Base-by-base conservation (phyloP, 1,139 yeast species). In the Yamadazyma oceani region DNA sequence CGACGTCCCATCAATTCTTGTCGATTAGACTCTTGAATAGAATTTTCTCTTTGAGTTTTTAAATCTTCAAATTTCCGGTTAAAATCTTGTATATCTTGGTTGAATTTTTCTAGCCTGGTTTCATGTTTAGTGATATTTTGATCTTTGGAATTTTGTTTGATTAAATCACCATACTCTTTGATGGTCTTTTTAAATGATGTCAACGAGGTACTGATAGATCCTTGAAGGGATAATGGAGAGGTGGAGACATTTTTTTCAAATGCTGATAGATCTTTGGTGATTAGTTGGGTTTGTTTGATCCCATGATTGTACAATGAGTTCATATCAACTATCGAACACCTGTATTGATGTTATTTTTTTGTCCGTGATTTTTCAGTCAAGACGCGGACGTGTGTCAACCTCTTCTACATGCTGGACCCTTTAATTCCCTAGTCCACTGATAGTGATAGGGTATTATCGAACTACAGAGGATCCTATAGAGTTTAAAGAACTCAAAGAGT, bases 281-380 rank as follows among this genome's bases (percentile, higher is more conserved):
- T 64, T 28, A 82, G 72, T 52, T 80, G 87, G 28, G 89, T 79
- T 62, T 89, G 96, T 59, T 87, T 88, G 43, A 85, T 73, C 8
- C 96, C 96, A 60, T 87, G 95, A 62, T 87, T 90, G 62, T 85
- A 88, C 37, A 89, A 68, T 21, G 95, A 81, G 62, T 88, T 88
- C 96, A 63, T 63, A 30, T 25, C 26, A n/a, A n/a, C n/a, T n/a
- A n/a, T n/a, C n/a, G n/a, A n/a, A n/a, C n/a, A n/a, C n/a, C n/a
- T n/a, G n/a, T n/a, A 22, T 22, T 14, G 13, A 26, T 27, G 25
- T 26, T n/a, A 17, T 26, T 27, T 21, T 17, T 13, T 12, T 26
- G 16, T 13, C 7, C 17, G n/a, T n/a, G n/a, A 24, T 24, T 12
- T 24, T 10, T 24, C n/a, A 6, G 26, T 11, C 26, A 24, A 5